Percentiles rank a stretch among this genome's conserved stretches.
Conservation (phyloP, 805 yeast genomes). For the Saccharomyces jurei region DNA sequence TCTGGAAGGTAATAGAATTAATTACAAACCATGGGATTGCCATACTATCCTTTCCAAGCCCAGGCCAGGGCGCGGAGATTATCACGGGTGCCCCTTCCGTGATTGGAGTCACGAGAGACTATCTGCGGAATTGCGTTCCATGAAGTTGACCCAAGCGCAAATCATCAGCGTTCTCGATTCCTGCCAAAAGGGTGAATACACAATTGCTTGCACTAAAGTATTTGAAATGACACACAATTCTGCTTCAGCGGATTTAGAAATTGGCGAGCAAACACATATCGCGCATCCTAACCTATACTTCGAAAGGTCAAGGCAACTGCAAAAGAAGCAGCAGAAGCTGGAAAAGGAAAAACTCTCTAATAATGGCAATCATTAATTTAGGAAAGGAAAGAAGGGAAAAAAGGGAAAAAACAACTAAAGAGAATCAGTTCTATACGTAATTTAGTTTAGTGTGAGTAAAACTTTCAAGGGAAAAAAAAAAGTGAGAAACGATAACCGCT, state of each 20-base stretch:
- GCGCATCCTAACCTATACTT: conserved; percentile 85
- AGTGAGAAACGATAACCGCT: neutral
- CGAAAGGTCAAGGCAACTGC: conserved; percentile 61
- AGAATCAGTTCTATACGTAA: neutral
- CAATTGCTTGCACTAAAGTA: conserved; percentile 83
- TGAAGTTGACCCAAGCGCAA: conserved; percentile 38
- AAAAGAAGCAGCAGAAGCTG: conserved; percentile 25
- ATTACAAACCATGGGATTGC: conserved; percentile 83
- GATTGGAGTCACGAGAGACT: conserved; percentile 63
- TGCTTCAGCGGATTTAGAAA: conserved; percentile 32
- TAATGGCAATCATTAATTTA: neutral
- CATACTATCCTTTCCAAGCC: conserved; percentile 65
- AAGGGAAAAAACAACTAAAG: neutral
- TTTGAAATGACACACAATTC: conserved; percentile 53
- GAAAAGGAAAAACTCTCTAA: conserved; percentile 4
- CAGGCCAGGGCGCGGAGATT: conserved; percentile 58
- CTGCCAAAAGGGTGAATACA: conserved; percentile 61
- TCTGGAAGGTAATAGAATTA: conserved; percentile 78
- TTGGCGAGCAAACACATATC: conserved; percentile 51
- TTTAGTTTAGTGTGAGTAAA: neutral
- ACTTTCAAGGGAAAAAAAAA: neutral
- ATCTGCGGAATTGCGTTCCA: conserved; percentile 47
- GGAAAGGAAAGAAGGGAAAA: neutral
- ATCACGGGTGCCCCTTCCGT: conserved; percentile 91
- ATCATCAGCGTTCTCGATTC: conserved; percentile 58